These are phyloP conservation scores for Juncus effusus DNA, from an alignment of 176 grass and related monocot species.

Conservation along the genomic window DNA sequence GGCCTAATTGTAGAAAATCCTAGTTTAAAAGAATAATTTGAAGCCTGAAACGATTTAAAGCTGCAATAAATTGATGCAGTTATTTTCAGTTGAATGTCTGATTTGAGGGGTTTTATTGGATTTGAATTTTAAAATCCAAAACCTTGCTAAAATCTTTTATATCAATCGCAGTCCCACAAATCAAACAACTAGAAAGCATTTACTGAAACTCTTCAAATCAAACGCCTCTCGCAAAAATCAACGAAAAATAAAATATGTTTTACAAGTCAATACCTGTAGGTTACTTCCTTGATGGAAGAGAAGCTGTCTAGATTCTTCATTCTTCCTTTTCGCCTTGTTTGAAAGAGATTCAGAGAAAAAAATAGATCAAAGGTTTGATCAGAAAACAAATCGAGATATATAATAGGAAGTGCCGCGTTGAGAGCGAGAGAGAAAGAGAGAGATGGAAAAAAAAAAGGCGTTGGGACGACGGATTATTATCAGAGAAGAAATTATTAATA, in stretches of 20 bases:
- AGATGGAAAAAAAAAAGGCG: neutral
- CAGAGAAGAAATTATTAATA: neutral
- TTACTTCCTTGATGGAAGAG: slow-evolving; percentile 42
- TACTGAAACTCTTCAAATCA: neutral
- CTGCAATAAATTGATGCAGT: neutral
- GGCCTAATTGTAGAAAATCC: no score
- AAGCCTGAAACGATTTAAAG: neutral
- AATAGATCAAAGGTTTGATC: neutral
- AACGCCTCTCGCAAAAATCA: neutral
- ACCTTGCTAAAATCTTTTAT: neutral
- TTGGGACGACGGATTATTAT: slow-evolving; percentile 11
- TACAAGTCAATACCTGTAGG: slow-evolving; percentile 35
- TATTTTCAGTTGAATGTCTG: neutral
- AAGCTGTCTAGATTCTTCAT: slow-evolving; percentile 23
- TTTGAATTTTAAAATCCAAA: neutral
- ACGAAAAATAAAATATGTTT: neutral
- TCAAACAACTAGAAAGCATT: neutral
- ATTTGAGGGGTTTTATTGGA: neutral
- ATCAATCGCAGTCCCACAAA: neutral
- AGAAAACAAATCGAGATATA: neutral
- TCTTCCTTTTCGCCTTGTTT: neutral
- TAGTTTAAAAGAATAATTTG: neutral
- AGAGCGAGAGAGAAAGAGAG: neutral
- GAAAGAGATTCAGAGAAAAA: neutral
- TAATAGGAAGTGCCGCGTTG: slow-evolving; percentile 12